Evolutionary conservation across 164 flowering plant genomes (phyloP), one percentile per base, ranked within the genome.

Genomic region (Buxus sempervirens): DNA sequence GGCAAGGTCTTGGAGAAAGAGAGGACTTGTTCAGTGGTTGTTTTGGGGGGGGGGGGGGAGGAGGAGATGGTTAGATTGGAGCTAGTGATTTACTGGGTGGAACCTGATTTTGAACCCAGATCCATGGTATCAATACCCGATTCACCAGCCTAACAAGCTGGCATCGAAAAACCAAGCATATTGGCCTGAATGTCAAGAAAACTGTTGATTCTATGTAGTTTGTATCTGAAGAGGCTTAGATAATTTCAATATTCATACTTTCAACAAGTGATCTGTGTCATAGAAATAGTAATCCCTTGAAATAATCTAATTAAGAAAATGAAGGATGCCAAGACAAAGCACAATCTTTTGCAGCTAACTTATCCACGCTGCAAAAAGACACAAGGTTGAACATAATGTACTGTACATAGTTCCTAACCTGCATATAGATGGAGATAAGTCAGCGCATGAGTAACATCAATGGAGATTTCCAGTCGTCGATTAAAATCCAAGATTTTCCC

Each of bases 401-500:
- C 38, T 32, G 38, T 32, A 32, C 38, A 32, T 32, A 20, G 27
- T 63, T 63, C 22, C 45, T 78, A 58, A 92, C 97, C 97, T 72
- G 92, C 77, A 75, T 92, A 92, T 18, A 78, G 56, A 76, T 83
- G 99, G 69, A 96, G 98, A 78, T 96, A 90, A 19, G 99, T 88
- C 27, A 96, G 70, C 32, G 84, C 99, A 82, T 93, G 98, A 65
- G 97, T 89, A 69, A 96, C 75, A 73, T 93, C 98, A 72, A 96
- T 93, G 54, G 93, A 72, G 32, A 96, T 89, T 77, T 90, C 98
- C 58, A 96, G 86, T 53, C 99, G 82, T 65, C 89, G 98, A 72
- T 81, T 84, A 72, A 96, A 96, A 79, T 96, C 99, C 80, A 96
- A 76, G 53, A 82, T 78, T 75, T 69, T 90, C 25, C 90, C 96